A percentile compares a stretch with the other conserved stretches of the same genome.
phyloP scores from a whole-genome alignment of 2,329 filamentous ascomycete genomes.

The Byssochlamys sp. region DNA sequence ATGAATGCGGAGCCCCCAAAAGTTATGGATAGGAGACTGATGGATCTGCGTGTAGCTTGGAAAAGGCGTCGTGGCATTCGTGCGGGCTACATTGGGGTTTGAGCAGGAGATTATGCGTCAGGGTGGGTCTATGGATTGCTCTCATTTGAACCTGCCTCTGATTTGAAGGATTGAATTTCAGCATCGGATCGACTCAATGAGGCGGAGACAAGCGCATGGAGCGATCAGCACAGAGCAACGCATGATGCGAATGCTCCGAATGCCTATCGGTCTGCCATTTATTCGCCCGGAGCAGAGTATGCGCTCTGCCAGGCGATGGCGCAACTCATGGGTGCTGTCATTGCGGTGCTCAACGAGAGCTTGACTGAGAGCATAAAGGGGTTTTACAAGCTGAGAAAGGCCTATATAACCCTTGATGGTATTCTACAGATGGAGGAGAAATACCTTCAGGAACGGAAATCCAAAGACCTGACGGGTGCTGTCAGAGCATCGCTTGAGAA shows the following conservation, averaged over 20 bases:
- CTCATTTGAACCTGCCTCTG: slow-evolving; percentile 5
- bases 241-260: slow-evolving; percentile 47
- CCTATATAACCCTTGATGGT: slow-evolving; percentile 69
- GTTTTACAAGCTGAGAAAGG: slow-evolving; percentile 86
- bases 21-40: slow-evolving; percentile 1
- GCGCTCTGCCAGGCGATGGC: slow-evolving; percentile 73
- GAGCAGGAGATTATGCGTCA: slow-evolving; percentile 86
- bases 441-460: slow-evolving; percentile 32
- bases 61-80: slow-evolving; percentile 69
- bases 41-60: slow-evolving; percentile 49
- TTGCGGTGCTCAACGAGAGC: slow-evolving; percentile 84
- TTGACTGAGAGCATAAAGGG: slow-evolving; percentile 81
- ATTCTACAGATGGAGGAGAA: slow-evolving; percentile 67
- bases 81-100: slow-evolving; percentile 77
- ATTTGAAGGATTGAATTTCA: slow-evolving; percentile 18
- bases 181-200: slow-evolving; percentile 62
- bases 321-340: slow-evolving; percentile 79
- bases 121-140: slow-evolving; percentile 30
- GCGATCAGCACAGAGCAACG: slow-evolving; percentile 66
- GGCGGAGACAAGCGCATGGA: slow-evolving; percentile 66
- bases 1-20: not conserved
- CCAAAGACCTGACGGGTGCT: slow-evolving; percentile 4
- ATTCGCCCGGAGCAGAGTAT: slow-evolving; percentile 77
- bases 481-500: slow-evolving; percentile 9
- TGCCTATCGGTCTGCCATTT: slow-evolving; percentile 54